Evolutionary conservation across 768 basidiomycete genomes (phyloP), one percentile per base, ranked within the genome.

Genomic region (Gyrodon lividus): DNA sequence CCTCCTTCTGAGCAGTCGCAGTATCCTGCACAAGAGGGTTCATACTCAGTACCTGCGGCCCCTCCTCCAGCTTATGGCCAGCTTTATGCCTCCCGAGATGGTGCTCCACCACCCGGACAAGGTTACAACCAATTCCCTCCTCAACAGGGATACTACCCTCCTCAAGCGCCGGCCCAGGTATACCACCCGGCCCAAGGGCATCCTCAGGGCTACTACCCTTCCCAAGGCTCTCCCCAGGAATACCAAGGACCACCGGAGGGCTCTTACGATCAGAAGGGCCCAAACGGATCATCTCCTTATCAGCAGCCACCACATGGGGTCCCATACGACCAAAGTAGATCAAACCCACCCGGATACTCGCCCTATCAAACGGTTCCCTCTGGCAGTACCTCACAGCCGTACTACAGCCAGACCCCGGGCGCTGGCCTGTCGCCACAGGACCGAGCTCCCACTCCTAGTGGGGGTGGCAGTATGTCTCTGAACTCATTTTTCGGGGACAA

Each of bases 401-500:
- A 48, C 26, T 35, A 46, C 33, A 8, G 24, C 51, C 8, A 17
- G 35, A 37, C 19, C 14, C 43, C 52, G 4, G 45, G 44, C 0
- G 45, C 52, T 0, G 50, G 51, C 6, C 17, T 58, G 4, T 42
- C 44, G 24, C 7, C 44, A 3, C 60, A 51, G 20, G 51, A 55
- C 5, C 44, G 37, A 13, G 17, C 49, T 19, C 23, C 54, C 6
- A 40, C 56, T 13, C 35, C 48, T 1, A 39, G 9, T 6, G 24
- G 38, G 0, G 48, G 44, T 6, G 46, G 33, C 1, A 20, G 50
- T 17, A 34, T 65, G 52, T 58, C 62, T 19, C 48, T 66, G 9
- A 49, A 30, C 1, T 37, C 64, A 6, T 68, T 68, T 51, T 68
- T 68, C 33, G 67, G 68, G 7, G 55, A 56, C 49, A 56, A 56